Evolutionary conservation across 495 filamentous ascomycete genomes (phyloP).

Genomic region (Aspergillus olivimuriae): DNA sequence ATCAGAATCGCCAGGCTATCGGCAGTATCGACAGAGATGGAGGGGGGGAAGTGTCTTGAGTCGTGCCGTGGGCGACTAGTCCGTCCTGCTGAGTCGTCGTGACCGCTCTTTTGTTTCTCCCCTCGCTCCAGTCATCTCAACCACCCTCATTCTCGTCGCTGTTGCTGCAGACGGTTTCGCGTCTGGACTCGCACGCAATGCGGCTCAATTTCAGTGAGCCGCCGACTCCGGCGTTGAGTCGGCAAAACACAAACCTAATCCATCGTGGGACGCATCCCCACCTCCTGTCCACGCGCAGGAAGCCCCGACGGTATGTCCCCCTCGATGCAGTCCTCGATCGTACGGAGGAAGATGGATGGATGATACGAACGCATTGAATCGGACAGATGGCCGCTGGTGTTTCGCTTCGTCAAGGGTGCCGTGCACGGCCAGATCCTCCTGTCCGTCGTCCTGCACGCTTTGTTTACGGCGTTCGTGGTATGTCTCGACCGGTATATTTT

Average conservation of each 20-base stretch:
- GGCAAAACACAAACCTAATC: slow-evolving; percentile 24
- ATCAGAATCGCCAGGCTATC: too few relatives aligned
- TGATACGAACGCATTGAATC: neutral
- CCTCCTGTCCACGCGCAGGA: slow-evolving; percentile 43
- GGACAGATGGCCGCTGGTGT: slow-evolving; percentile 61
- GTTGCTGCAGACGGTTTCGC: too few relatives aligned
- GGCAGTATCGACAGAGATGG: too few relatives aligned
- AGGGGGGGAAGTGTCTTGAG: too few relatives aligned
- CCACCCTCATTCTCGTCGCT: too few relatives aligned
- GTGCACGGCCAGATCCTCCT: slow-evolving; percentile 61
- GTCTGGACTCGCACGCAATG: slow-evolving; percentile 17
- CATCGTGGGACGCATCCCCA: slow-evolving; percentile 32
- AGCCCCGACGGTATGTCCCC: slow-evolving; percentile 45
- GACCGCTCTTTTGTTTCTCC: too few relatives aligned
- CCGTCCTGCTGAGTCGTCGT: too few relatives aligned
- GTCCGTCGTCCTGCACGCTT: slow-evolving; percentile 57
- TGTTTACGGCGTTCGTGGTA: slow-evolving; percentile 58
- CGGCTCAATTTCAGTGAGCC: slow-evolving; percentile 34
- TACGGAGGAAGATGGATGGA: too few relatives aligned
- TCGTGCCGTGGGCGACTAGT: too few relatives aligned
- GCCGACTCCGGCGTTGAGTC: slow-evolving; percentile 31
- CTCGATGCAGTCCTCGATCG: neutral
- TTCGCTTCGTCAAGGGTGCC: slow-evolving; percentile 70
- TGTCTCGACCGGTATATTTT: slow-evolving; percentile 53
- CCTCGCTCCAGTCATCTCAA: too few relatives aligned